These are phyloP conservation scores for Zanthoxylum bungeanum DNA, from an alignment of 345 rosid genomes.

Conservation along the genomic window DNA sequence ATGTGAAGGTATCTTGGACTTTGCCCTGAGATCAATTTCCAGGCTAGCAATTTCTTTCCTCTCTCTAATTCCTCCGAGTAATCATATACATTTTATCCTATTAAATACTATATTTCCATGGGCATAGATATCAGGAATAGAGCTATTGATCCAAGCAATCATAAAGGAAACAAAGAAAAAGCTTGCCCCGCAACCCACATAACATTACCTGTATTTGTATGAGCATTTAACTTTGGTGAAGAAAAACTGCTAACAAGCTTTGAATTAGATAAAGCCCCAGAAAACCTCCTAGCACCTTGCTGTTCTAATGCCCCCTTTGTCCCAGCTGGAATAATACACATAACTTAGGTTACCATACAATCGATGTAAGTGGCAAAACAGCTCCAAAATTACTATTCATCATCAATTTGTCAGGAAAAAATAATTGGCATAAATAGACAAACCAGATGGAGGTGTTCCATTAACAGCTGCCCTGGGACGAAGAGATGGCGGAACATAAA, in stretches of 20 bases:
- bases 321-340: slow-evolving; percentile 38
- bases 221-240: slow-evolving; percentile 45
- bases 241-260: slow-evolving; percentile 40
- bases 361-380: not conserved
- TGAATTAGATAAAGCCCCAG: slow-evolving; percentile 40
- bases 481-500: slow-evolving; percentile 84
- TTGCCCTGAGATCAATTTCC: not conserved
- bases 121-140: too few species aligned
- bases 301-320: slow-evolving; percentile 47
- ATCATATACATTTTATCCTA: not conserved
- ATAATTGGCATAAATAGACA: not conserved
- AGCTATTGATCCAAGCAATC: too few species aligned
- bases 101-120: too few species aligned
- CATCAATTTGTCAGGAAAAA: not conserved
- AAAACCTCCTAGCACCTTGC: slow-evolving; percentile 43
- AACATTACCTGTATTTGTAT: slow-evolving; percentile 42
- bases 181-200: not conserved
- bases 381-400: not conserved
- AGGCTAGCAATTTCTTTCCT: not conserved
- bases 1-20: not conserved
- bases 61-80: not conserved
- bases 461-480: slow-evolving; percentile 47
- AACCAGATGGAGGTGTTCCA: slow-evolving; percentile 78
- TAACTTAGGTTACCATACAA: not conserved
- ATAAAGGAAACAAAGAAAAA: not conserved